phyloP scores from a whole-genome alignment of 495 filamentous ascomycete species.

The Hypomontagnella submonticulosa region DNA sequence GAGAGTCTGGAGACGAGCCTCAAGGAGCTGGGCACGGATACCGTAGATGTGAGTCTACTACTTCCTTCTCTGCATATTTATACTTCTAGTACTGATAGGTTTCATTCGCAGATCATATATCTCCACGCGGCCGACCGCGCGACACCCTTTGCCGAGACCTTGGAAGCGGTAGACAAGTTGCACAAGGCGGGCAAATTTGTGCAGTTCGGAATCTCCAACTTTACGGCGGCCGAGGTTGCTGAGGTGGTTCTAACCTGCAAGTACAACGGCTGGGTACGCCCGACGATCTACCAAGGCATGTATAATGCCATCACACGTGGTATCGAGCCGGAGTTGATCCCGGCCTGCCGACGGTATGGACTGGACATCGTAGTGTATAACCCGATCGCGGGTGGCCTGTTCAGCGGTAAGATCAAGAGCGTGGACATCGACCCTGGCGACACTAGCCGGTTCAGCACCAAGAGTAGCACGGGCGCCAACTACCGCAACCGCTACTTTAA shows the following conservation, averaged over 20 bases:
- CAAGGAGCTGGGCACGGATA: conserved; percentile 76
- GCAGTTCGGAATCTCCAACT: conserved; percentile 83
- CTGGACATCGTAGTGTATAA: conserved; percentile 94
- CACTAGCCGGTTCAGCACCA: conserved; percentile 76
- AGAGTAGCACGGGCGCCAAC: conserved; percentile 61
- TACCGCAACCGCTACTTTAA: conserved; percentile 87
- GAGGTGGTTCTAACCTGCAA: conserved; percentile 87
- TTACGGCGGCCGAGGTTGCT: conserved; percentile 89
- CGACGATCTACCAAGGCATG: conserved; percentile 74
- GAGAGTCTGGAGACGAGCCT: conserved; percentile 72
- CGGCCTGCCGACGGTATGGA: conserved; percentile 82
- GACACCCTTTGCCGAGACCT: conserved; percentile 81
- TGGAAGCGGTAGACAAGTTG: conserved; percentile 79
- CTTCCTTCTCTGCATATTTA: neutral
- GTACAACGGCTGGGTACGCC: conserved; percentile 77
- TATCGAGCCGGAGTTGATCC: conserved; percentile 83
- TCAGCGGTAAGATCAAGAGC: conserved; percentile 86
- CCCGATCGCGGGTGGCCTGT: conserved; percentile 81
- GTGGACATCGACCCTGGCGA: conserved; percentile 66
- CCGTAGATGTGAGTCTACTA: conserved; percentile 67
- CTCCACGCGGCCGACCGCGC: conserved; percentile 86
- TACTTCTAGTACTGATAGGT: conserved; percentile 4
- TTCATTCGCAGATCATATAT: conserved; percentile 72
- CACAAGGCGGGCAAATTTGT: conserved; percentile 92
- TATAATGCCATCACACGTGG: conserved; percentile 79